Evolutionary conservation across 192 early-diverging fungal species (phyloP).

Genomic region (Backusella australiensis): DNA sequence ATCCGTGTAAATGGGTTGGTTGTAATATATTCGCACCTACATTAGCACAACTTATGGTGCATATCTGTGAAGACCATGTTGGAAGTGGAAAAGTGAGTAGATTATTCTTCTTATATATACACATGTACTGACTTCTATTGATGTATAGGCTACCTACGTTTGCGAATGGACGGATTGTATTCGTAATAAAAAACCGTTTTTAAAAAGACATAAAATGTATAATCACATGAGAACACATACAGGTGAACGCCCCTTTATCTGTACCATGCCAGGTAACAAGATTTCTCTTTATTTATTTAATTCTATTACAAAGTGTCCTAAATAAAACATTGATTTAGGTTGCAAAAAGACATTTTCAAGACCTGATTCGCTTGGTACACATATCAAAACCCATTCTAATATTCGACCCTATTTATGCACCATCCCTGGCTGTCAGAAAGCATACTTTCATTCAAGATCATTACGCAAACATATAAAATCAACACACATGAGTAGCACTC

Average conservation of each 20-base stretch:
- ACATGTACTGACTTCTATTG: too few relatives aligned
- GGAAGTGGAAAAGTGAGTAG: conserved; percentile 50
- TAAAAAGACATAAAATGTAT: conserved; percentile 64
- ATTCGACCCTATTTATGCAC: conserved; percentile 49
- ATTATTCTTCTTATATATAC: not conserved
- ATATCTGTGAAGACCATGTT: conserved; percentile 50
- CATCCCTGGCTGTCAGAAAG: conserved; percentile 49
- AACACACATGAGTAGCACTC: not conserved
- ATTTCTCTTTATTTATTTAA: not conserved
- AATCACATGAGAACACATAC: conserved; percentile 73
- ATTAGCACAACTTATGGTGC: conserved; percentile 33
- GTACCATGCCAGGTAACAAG: conserved; percentile 40
- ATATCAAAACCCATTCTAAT: conserved; percentile 57
- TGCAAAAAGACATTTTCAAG: conserved; percentile 73
- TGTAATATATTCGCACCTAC: not conserved
- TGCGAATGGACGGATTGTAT: conserved; percentile 48
- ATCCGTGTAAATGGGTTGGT: conserved; percentile 2
- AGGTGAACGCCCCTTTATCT: conserved; percentile 70
- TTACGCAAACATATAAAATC: conserved; percentile 57
- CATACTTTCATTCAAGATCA: conserved; percentile 58
- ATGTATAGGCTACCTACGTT: conserved; percentile 36
- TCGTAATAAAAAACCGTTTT: conserved; percentile 56
- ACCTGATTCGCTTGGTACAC: conserved; percentile 64
- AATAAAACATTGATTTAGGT: conserved; percentile 22
- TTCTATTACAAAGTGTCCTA: not conserved